A percentile compares a stretch with the other conserved stretches of the same genome.
phyloP scores from a whole-genome alignment of 306 rosid genomes.

The Cicer judaicum region DNA sequence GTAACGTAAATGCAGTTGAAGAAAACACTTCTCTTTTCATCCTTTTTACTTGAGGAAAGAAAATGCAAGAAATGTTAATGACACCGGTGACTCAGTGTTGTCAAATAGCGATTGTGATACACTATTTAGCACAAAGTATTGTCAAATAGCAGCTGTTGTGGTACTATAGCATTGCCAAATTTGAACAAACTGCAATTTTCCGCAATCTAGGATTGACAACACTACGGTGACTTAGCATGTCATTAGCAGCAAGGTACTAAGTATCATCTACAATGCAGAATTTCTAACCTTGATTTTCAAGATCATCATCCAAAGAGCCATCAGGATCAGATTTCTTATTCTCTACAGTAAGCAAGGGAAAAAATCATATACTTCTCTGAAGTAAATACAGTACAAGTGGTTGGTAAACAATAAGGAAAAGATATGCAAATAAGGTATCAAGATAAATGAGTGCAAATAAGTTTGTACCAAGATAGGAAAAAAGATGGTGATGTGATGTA shows the following conservation, averaged over 20 bases:
- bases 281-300: constrained; percentile 70
- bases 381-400: constrained; percentile 1
- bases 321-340: constrained; percentile 71
- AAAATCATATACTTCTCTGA: constrained; percentile 39
- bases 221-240: constrained; percentile 1
- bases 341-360: constrained; percentile 59
- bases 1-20: constrained; percentile 38
- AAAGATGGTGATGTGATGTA: constrained; percentile 68
- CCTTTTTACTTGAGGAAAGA: constrained; percentile 5
- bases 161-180: too few species aligned
- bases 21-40: constrained; percentile 9
- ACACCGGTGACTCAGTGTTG: constrained; percentile 11
- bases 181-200: too few species aligned
- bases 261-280: constrained; percentile 33
- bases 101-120: too few species aligned
- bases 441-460: constrained; percentile 43
- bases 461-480: constrained; percentile 78
- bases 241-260: constrained; percentile 22
- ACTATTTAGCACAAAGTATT: background rate
- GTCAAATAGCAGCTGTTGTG: too few species aligned
- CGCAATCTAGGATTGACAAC: too few species aligned
- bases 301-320: constrained; percentile 57
- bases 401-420: constrained; percentile 34
- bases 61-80: constrained; percentile 29
- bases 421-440: constrained; percentile 41